Conservation (phyloP, 73 alveolate genomes). For the Paramecium octaurelia region DNA sequence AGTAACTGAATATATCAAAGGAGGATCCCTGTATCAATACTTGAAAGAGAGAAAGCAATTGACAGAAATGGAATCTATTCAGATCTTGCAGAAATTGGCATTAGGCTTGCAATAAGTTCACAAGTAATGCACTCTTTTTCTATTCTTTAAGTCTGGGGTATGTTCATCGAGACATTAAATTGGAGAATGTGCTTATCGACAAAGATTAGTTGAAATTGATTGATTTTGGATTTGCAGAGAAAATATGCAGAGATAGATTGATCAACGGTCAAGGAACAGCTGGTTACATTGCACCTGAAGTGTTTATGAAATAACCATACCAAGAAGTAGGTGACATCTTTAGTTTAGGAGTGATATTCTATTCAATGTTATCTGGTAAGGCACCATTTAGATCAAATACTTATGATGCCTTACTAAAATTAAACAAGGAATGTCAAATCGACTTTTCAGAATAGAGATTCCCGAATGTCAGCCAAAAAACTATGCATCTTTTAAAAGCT, state of each 20-base stretch:
- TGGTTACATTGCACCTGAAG: constrained; percentile 79
- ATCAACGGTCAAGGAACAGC: constrained; percentile 62
- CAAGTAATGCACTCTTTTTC: not conserved
- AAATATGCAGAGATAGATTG: not conserved
- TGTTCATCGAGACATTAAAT: constrained; percentile 58
- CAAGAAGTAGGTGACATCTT: constrained; percentile 70
- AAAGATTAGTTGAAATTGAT: constrained; percentile 69
- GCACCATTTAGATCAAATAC: constrained; percentile 36
- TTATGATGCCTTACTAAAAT: constrained; percentile 29
- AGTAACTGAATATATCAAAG: constrained; percentile 31
- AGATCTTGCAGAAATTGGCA: not conserved
- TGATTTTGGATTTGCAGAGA: constrained; percentile 76
- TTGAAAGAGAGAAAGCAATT: not conserved
- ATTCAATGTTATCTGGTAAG: constrained; percentile 62
- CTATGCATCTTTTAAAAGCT: not conserved
- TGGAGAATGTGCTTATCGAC: constrained; percentile 58
- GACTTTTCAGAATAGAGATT: not conserved
- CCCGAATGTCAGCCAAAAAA: not conserved
- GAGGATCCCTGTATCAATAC: constrained; percentile 7
- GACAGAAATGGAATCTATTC: not conserved
- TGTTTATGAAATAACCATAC: constrained; percentile 67
- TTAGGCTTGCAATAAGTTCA: not conserved
- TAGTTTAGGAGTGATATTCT: constrained; percentile 69
- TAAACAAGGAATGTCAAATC: constrained; percentile 37
- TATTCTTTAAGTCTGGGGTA: not conserved